Percentiles rank a stretch among this genome's conserved stretches.
phyloP scores from a whole-genome alignment of 2,329 filamentous ascomycete genomes.

The Trichoderma hamatum region DNA sequence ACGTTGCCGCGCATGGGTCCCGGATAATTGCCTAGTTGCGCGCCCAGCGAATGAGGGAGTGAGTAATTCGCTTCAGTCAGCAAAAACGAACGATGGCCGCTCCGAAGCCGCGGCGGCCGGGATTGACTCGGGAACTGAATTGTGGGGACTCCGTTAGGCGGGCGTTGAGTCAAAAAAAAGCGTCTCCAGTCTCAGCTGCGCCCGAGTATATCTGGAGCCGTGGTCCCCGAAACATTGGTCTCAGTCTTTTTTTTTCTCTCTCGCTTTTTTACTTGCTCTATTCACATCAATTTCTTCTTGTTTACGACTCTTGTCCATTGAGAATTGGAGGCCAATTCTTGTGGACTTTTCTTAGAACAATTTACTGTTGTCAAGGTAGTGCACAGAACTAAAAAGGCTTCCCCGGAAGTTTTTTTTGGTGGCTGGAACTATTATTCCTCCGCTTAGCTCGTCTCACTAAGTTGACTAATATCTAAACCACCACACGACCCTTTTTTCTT shows the following conservation, averaged over 20 bases:
- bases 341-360: neutral
- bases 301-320: neutral
- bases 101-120: neutral
- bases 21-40: neutral
- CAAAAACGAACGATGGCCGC: neutral
- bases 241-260: slow-evolving; percentile 13
- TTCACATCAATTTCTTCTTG: neutral
- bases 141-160: neutral
- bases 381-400: neutral
- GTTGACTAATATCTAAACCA: slow-evolving; percentile 9
- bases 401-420: neutral
- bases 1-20: neutral
- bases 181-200: neutral
- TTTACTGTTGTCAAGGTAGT: neutral
- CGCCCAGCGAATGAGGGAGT: neutral
- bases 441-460: slow-evolving; percentile 12
- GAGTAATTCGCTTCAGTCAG: neutral
- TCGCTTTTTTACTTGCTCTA: neutral
- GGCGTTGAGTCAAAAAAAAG: neutral
- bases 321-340: neutral
- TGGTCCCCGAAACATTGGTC: neutral
- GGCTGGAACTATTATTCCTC: neutral
- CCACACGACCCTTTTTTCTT: neutral
- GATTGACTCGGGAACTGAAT: neutral
- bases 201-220: neutral